Evolutionary conservation across 108 stramenopile species (phyloP), one percentile per base, ranked within the genome.

Genomic region (Discostella stelligeroides): DNA sequence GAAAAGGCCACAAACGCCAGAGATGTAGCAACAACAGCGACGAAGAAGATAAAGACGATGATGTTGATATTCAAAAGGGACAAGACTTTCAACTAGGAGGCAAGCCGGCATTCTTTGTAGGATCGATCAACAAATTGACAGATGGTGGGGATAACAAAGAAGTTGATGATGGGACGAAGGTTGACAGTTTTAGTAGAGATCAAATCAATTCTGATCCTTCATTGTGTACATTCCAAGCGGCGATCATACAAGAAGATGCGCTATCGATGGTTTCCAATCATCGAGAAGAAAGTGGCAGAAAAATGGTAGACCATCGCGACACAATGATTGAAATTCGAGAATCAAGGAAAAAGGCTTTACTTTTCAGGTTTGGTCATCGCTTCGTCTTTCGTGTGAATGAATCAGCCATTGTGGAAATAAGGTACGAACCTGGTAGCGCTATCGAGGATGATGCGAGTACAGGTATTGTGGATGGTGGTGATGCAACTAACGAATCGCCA

Each of bases 141-240:
- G 49, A 61, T 39, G 43, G 13, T 0, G 7, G 18, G 9, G 30
- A 45, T 20, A 20, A 43, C 10, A 56, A 56, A 38, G 14, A n/a
- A 13, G 27, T 15, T 39, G 49, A 61, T 39, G 43, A 12, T 2
- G 7, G 18, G 9, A 23, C 27, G 11, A 20, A 34, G 17, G 38
- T n/a, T 6, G 27, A 55, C 38, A 42, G 0, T 24, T 30, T 50
- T 43, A 28, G 46, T 15, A 38, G 50, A 8, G 18, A 46, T 29
- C 29, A 28, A 15, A 41, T 64, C 48, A 76, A 76, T 42, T 69
- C 68, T 38, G 75, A 76, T 64, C 75, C 75, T 34, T 45, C 75
- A 0, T 27, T 76, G 5, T 76, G 75, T 62, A 63, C 75, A 42
- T 69, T 76, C 55, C 68, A 76, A 48, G 57, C 53, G 20, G 68